Conservation (phyloP, 495 filamentous ascomycete genomes). For the Talaromyces wortmannii region DNA sequence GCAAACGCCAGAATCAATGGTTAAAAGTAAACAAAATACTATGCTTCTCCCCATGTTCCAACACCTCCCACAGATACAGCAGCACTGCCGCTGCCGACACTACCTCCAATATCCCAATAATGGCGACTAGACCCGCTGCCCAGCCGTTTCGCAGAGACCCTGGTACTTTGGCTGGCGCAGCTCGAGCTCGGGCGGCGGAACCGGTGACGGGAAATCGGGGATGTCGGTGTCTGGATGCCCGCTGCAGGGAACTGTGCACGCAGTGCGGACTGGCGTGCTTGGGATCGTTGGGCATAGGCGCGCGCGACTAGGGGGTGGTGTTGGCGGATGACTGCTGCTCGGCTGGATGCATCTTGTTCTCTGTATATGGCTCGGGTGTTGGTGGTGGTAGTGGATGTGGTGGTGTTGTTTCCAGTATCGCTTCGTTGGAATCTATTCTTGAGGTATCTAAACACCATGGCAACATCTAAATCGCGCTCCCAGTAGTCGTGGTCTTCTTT, state of each 20-base stretch:
- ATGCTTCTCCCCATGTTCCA: constrained; percentile 72
- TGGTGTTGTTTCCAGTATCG: constrained; percentile 22
- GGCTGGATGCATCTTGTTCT: constrained; percentile 61
- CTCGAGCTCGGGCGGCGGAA: constrained; percentile 53
- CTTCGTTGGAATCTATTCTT: constrained; percentile 60
- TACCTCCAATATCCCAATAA: constrained; percentile 85
- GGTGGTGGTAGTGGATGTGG: constrained; percentile 23
- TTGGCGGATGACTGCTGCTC: constrained; percentile 74
- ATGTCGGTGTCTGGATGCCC: constrained; percentile 39
- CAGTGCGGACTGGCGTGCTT: constrained; percentile 42
- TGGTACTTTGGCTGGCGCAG: constrained; percentile 76
- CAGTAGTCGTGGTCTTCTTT: constrained; percentile 65
- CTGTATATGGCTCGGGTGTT: constrained; percentile 18
- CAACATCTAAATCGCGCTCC: constrained; percentile 79
- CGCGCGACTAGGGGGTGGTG: constrained; percentile 77
- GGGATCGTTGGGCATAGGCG: constrained; percentile 28
- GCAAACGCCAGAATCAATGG: neutral
- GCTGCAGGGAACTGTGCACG: constrained; percentile 31
- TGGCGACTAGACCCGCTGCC: constrained; percentile 57
- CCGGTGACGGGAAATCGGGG: constrained; percentile 27
- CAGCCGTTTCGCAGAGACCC: constrained; percentile 45
- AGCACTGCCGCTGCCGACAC: constrained; percentile 65
- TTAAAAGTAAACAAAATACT: neutral
- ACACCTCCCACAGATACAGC: constrained; percentile 52
- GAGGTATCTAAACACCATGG: constrained; percentile 83